These are phyloP conservation scores for Rhizopus microsporus DNA, from an alignment of 371 early-diverging fungal genomes.

Conservation along the genomic window DNA sequence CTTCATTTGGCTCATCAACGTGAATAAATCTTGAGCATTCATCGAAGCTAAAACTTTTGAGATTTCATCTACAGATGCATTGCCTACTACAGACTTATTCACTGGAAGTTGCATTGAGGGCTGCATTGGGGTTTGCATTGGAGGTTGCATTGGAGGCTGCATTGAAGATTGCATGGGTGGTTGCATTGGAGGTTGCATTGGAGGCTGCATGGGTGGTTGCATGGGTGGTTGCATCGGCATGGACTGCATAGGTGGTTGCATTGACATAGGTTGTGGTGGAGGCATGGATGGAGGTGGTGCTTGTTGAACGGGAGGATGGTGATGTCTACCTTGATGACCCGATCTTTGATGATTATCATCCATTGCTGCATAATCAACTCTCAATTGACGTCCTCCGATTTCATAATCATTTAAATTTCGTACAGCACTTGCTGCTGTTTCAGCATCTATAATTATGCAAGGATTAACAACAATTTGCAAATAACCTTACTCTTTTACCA, in stretches of 20 bases:
- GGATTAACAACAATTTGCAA: background rate
- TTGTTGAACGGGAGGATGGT: slow-evolving; percentile 15
- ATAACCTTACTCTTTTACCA: slow-evolving; percentile 42
- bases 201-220: slow-evolving; percentile 8
- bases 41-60: slow-evolving; percentile 68
- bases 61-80: slow-evolving; percentile 55
- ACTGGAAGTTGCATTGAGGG: slow-evolving; percentile 28
- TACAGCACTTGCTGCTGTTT: slow-evolving; percentile 82
- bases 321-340: slow-evolving; percentile 24
- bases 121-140: slow-evolving; percentile 12
- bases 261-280: slow-evolving; percentile 9
- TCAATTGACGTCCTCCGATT: slow-evolving; percentile 76
- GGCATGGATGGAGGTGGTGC: slow-evolving; percentile 17
- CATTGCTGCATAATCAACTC: slow-evolving; percentile 85
- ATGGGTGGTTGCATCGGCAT: slow-evolving; percentile 16
- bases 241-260: slow-evolving; percentile 5
- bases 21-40: slow-evolving; percentile 70
- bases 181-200: slow-evolving; percentile 21
- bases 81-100: slow-evolving; percentile 4
- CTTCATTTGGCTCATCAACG: slow-evolving; percentile 78
- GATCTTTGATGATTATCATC: slow-evolving; percentile 38
- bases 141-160: slow-evolving; percentile 15
- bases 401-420: slow-evolving; percentile 83
- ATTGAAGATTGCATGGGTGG: slow-evolving; percentile 4
- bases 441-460: slow-evolving; percentile 53